phyloP scores from a whole-genome alignment of 352 stramenopile species.

The Phytophthora lateralis region DNA sequence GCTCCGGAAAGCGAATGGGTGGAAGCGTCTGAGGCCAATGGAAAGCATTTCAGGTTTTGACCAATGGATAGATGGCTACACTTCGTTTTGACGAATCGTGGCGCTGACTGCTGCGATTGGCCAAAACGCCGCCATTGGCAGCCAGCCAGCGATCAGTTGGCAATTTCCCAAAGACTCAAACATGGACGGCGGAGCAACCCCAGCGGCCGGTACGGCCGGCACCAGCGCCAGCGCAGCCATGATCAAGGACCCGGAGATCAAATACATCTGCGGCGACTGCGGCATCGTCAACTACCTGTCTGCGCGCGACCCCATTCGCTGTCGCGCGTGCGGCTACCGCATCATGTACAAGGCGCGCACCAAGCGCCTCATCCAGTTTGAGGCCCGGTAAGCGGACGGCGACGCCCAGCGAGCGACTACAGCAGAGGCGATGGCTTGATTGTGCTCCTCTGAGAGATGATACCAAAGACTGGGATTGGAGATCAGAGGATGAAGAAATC shows the following conservation, averaged over 20 bases:
- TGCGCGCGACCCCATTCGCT: conserved; percentile 95
- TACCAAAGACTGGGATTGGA: neutral
- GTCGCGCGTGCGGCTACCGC: conserved; percentile 95
- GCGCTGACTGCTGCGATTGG: conserved; percentile 4
- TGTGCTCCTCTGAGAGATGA: neutral
- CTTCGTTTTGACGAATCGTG: conserved; percentile 14
- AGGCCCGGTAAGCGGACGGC: conserved; percentile 73
- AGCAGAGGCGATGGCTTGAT: neutral
- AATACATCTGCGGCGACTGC: conserved; percentile 98
- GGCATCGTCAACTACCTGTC: conserved; percentile 96
- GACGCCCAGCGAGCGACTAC: conserved; percentile 9
- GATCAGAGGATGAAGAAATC: neutral
- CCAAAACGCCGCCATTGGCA: conserved; percentile 10
- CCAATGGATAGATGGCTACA: conserved; percentile 23
- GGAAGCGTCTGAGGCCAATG: conserved; percentile 45
- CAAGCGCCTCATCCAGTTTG: conserved; percentile 94
- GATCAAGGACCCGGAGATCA: conserved; percentile 91
- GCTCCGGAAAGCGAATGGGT: conserved; percentile 37
- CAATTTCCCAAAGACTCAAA: conserved; percentile 26
- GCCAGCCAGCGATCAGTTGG: conserved; percentile 32
- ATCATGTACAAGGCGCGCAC: conserved; percentile 99
- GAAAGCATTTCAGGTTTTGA: conserved; percentile 16
- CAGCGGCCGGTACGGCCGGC: conserved; percentile 59
- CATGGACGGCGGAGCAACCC: conserved; percentile 86
- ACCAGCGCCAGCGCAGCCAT: conserved; percentile 49